Evolutionary conservation across 31 red algal genomes (phyloP).

Genomic region (Odonthalia washingtoniensis): DNA sequence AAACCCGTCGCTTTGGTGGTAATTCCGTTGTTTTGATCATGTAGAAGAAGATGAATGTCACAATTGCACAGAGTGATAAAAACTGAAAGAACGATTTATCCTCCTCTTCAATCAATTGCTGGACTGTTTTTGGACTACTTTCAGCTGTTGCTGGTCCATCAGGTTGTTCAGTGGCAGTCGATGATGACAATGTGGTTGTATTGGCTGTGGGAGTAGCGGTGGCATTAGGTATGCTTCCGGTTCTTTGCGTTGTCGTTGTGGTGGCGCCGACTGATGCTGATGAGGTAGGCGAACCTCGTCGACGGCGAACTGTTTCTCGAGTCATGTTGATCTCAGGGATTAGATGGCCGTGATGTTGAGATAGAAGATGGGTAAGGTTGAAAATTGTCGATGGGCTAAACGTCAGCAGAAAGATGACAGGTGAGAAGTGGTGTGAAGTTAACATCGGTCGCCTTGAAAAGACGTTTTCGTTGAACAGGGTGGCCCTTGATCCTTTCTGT

Average conservation of each 20-base stretch:
- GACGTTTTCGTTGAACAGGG: too few species aligned
- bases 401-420: too few species aligned
- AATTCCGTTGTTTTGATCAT: conserved; percentile 55
- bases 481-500: too few species aligned
- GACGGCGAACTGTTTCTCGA: conserved; percentile 29
- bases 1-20: conserved; percentile 52
- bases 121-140: conserved; percentile 31
- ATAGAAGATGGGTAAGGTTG: neutral
- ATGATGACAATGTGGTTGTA: neutral
- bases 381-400: too few species aligned
- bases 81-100: conserved; percentile 44
- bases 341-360: neutral
- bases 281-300: conserved; percentile 24
- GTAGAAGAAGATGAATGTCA: conserved; percentile 50
- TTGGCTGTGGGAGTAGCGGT: neutral
- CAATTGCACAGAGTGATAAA: conserved; percentile 36
- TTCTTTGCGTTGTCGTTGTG: neutral
- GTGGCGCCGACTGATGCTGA: too few species aligned
- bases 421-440: too few species aligned
- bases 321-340: conserved; percentile 11
- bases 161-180: conserved; percentile 11
- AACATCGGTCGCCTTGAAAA: too few species aligned
- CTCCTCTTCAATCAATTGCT: conserved; percentile 58
- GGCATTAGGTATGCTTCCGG: neutral
- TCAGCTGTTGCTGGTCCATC: neutral